Percentiles rank a stretch among this genome's conserved stretches.
These are phyloP conservation scores for Euphorbia lathyris DNA, from an alignment of 345 rosid genomes.

Conservation along the genomic window DNA sequence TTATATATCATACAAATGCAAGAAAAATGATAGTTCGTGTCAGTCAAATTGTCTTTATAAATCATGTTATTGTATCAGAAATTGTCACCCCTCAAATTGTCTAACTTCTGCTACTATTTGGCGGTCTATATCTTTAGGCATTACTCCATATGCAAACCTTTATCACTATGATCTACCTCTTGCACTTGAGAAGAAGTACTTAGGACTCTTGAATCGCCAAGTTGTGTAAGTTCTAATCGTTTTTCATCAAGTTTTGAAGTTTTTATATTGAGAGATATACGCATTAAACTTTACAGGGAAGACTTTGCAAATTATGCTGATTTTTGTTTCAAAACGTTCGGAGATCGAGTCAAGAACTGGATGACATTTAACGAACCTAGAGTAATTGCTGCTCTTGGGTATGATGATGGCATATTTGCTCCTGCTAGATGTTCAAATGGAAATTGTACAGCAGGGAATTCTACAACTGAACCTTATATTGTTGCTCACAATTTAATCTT, in stretches of 20 bases:
- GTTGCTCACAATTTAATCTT: conserved; percentile 82
- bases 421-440: conserved; percentile 94
- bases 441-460: conserved; percentile 75
- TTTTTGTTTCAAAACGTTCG: conserved; percentile 80
- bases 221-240: conserved; percentile 56
- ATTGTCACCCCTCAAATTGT: too few species aligned
- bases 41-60: too few species aligned
- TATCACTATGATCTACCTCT: conserved; percentile 90
- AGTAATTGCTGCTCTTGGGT: conserved; percentile 87
- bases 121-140: conserved; percentile 49
- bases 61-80: too few species aligned
- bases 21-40: too few species aligned
- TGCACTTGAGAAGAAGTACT: conserved; percentile 75
- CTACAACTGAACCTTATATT: conserved; percentile 86
- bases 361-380: conserved; percentile 95
- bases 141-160: conserved; percentile 85
- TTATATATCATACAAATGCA: too few species aligned
- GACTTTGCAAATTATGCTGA: conserved; percentile 90
- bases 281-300: conserved; percentile 40
- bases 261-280: background rate
- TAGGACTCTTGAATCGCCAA: conserved; percentile 59
- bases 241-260: background rate
- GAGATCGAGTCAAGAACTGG: conserved; percentile 95
- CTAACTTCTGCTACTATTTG: too few species aligned
- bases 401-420: conserved; percentile 75